Evolutionary conservation across 2,329 filamentous ascomycete genomes (phyloP).

Genomic region (Triangularia setosa): DNA sequence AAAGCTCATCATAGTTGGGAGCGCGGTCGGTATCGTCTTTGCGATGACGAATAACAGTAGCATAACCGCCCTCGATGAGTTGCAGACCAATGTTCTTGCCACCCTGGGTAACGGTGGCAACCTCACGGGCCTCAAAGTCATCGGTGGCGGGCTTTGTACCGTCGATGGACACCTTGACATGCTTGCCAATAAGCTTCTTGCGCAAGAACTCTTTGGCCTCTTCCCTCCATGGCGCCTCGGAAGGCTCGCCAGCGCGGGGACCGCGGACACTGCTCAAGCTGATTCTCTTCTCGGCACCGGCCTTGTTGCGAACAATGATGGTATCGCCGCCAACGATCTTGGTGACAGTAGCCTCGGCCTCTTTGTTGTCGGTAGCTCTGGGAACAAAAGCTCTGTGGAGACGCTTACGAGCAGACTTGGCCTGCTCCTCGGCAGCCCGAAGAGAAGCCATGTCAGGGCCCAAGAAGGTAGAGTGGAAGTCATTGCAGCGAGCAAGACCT

Average conservation of each 20-base stretch:
- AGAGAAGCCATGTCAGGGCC: slow-evolving; percentile 83
- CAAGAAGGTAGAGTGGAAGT: slow-evolving; percentile 91
- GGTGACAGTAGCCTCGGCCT: slow-evolving; percentile 76
- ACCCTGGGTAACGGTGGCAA: slow-evolving; percentile 79
- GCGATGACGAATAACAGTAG: slow-evolving; percentile 88
- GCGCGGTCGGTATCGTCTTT: slow-evolving; percentile 93
- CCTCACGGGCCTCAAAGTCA: slow-evolving; percentile 90
- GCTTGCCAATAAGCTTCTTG: slow-evolving; percentile 93
- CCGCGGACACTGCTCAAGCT: slow-evolving; percentile 90
- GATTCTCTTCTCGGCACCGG: slow-evolving; percentile 81
- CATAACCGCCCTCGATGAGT: slow-evolving; percentile 89
- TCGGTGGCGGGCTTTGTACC: slow-evolving; percentile 86
- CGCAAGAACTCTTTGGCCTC: slow-evolving; percentile 96
- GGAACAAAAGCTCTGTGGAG: slow-evolving; percentile 78
- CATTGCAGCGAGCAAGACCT: slow-evolving; percentile 86
- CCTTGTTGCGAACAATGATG: slow-evolving; percentile 79
- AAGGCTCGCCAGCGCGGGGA: slow-evolving; percentile 81
- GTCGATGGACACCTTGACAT: slow-evolving; percentile 83
- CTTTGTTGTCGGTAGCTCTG: slow-evolving; percentile 59
- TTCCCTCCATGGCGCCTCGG: slow-evolving; percentile 82
- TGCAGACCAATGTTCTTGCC: slow-evolving; percentile 82
- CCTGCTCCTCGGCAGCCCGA: slow-evolving; percentile 80
- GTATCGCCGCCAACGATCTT: slow-evolving; percentile 88
- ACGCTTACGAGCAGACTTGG: slow-evolving; percentile 71
- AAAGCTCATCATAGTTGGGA: slow-evolving; percentile 86